These are phyloP conservation scores for Clavispora asparagi DNA, from an alignment of 805 yeast species.

Conservation along the genomic window DNA sequence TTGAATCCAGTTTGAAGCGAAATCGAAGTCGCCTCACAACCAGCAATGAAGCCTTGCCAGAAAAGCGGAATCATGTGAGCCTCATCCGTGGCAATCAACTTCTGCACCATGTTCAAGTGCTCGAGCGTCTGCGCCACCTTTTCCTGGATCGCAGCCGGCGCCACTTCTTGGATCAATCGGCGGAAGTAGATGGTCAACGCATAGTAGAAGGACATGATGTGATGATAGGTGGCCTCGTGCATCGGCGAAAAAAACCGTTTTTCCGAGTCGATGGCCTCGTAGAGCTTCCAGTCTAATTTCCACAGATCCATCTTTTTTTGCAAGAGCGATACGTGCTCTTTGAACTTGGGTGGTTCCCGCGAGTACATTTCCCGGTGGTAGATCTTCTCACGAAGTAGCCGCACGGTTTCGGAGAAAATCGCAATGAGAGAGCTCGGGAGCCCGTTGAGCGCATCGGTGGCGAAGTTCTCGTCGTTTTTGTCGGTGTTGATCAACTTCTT, in stretches of 20 bases:
- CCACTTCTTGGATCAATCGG: slow-evolving; percentile 53
- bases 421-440: slow-evolving; percentile 75
- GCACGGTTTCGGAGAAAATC: slow-evolving; percentile 68
- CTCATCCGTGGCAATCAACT: slow-evolving; percentile 47
- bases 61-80: slow-evolving; percentile 69
- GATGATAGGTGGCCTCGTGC: slow-evolving; percentile 75
- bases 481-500: slow-evolving; percentile 41
- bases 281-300: slow-evolving; percentile 72
- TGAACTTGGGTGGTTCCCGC: slow-evolving; percentile 29
- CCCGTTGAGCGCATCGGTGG: slow-evolving; percentile 80
- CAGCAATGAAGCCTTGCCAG: slow-evolving; percentile 89
- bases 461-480: slow-evolving; percentile 51
- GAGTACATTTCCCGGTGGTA: slow-evolving; percentile 37
- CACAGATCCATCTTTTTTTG: slow-evolving; percentile 55
- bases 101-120: slow-evolving; percentile 60
- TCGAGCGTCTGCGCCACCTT: slow-evolving; percentile 56
- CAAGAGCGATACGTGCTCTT: slow-evolving; percentile 16
- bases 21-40: slow-evolving; percentile 64
- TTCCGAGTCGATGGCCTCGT: slow-evolving; percentile 29
- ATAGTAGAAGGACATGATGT: slow-evolving; percentile 72
- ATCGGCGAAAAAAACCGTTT: slow-evolving; percentile 43
- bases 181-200: slow-evolving; percentile 68
- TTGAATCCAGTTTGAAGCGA: slow-evolving; percentile 61
- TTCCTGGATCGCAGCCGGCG: slow-evolving; percentile 54
- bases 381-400: slow-evolving; percentile 57